These are phyloP conservation scores for Candida sanyiensis DNA, from an alignment of 805 yeast genomes.

Conservation along the genomic window DNA sequence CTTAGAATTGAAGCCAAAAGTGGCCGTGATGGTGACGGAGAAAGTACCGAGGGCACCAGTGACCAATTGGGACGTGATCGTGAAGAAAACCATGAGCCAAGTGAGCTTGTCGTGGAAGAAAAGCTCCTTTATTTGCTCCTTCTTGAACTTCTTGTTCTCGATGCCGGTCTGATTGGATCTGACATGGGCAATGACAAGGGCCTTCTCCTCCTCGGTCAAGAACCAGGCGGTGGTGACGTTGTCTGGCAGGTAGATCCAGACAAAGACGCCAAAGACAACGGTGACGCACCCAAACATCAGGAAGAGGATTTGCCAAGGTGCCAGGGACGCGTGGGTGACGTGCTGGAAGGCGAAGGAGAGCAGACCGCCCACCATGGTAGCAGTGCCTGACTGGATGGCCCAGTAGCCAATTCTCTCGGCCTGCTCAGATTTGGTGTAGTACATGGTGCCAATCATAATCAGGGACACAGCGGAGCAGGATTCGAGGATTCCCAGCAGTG, in stretches of 20 bases:
- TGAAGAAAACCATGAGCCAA: constrained; percentile 39
- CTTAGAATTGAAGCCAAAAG: constrained; percentile 22
- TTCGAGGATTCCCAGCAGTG: constrained; percentile 47
- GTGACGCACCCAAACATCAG: constrained; percentile 49
- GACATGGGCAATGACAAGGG: constrained; percentile 34
- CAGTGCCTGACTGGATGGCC: constrained; percentile 50
- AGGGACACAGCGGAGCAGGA: constrained; percentile 50
- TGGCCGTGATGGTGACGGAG: constrained; percentile 14
- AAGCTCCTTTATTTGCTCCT: constrained; percentile 37
- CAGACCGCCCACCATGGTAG: constrained; percentile 39
- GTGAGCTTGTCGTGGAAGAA: constrained; percentile 38
- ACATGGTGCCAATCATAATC: constrained; percentile 52
- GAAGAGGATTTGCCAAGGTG: constrained; percentile 55
- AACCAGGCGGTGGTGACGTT: constrained; percentile 34
- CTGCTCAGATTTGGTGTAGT: constrained; percentile 48
- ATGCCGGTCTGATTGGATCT: constrained; percentile 42
- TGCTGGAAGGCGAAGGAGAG: constrained; percentile 48
- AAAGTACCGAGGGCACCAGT: constrained; percentile 37
- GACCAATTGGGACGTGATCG: constrained; percentile 38
- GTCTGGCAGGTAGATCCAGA: constrained; percentile 42
- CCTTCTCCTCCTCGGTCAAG: constrained; percentile 33
- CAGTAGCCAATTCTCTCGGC: constrained; percentile 47
- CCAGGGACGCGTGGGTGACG: constrained; percentile 33
- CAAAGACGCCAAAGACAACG: constrained; percentile 39
- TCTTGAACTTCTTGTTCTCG: constrained; percentile 37